phyloP scores from a whole-genome alignment of 2,329 filamentous ascomycete species.

The Claviceps africana region DNA sequence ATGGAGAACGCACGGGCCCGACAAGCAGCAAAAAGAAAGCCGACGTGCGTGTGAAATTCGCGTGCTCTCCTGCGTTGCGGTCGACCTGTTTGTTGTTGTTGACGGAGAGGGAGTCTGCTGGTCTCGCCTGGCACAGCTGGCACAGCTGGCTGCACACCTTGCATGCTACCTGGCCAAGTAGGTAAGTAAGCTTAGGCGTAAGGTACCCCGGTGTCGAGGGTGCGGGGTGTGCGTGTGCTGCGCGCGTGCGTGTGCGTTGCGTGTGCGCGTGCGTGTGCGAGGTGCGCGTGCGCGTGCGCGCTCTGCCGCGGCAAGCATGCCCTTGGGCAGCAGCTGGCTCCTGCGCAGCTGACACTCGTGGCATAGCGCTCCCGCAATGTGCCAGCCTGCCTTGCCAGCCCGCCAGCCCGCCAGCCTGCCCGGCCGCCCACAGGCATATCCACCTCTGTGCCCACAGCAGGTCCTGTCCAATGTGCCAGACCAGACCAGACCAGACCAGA shows the following conservation, averaged over 20 bases:
- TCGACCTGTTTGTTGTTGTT: not conserved
- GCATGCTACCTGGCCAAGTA: not conserved
- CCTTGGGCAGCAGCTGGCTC: not conserved
- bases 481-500: too few species aligned
- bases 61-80: too few species aligned
- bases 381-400: not conserved
- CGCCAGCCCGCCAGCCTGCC: not conserved
- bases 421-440: not conserved
- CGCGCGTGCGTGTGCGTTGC: too few species aligned
- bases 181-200: not conserved
- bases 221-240: not conserved
- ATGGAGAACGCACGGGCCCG: too few species aligned
- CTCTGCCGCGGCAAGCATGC: constrained; percentile 2
- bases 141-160: not conserved
- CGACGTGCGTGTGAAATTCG: too few species aligned
- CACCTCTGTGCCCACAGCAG: not conserved
- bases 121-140: too few species aligned
- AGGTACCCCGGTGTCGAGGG: not conserved
- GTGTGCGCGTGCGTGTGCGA: too few species aligned
- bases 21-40: not conserved
- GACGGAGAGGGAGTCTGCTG: too few species aligned
- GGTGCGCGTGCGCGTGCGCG: not conserved
- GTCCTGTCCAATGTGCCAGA: not conserved
- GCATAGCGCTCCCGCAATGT: constrained; percentile 1
- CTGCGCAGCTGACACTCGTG: constrained; percentile 4